phyloP scores from a whole-genome alignment of 1,284 basidiomycete genomes.

The Irpex sp. region DNA sequence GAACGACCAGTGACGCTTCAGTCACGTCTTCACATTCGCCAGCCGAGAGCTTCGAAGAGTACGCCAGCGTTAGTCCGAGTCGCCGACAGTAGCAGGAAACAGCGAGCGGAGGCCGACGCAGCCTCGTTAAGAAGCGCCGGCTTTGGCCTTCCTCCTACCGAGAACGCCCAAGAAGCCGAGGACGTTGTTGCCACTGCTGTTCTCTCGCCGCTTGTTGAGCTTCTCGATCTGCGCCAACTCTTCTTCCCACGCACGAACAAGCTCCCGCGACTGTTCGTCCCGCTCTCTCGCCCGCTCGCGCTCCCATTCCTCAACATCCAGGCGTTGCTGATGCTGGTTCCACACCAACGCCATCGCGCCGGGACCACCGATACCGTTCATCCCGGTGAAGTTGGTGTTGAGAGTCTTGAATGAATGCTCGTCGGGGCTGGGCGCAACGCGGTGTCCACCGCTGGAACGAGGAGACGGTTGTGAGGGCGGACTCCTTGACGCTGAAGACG shows the following conservation, averaged over 20 bases:
- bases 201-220: not conserved
- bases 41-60: not conserved
- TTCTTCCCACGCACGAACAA: conserved; percentile 72
- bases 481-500: not conserved
- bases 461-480: not conserved
- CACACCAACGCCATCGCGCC: conserved; percentile 1
- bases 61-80: too few species aligned
- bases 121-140: not conserved
- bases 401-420: not conserved
- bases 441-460: not conserved
- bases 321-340: not conserved
- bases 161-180: conserved; percentile 27
- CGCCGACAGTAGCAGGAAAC: too few species aligned
- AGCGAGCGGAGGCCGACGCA: too few species aligned
- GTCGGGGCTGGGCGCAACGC: not conserved
- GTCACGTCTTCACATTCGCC: not conserved
- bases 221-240: conserved; percentile 70
- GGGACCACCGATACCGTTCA: conserved; percentile 1
- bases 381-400: not conserved
- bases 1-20: not conserved
- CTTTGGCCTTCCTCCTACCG: conserved; percentile 6
- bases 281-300: conserved; percentile 15
- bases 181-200: conserved; percentile 56
- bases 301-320: conserved; percentile 11
- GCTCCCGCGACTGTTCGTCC: conserved; percentile 17